Conservation (phyloP, 2,329 filamentous ascomycete species). For the Colletotrichum sp. region DNA sequence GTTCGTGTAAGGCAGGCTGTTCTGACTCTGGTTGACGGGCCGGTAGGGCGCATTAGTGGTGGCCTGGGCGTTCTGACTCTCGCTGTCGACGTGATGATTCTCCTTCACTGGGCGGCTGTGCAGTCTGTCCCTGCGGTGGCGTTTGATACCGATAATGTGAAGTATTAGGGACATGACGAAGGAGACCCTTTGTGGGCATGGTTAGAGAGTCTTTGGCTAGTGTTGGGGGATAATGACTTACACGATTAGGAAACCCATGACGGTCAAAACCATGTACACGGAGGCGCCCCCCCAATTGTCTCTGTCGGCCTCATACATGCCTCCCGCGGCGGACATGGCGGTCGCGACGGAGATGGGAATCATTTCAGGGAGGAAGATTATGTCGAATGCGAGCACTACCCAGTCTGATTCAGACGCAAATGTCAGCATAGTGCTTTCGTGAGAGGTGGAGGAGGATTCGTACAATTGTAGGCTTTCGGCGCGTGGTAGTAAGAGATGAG, state of each 20-base stretch:
- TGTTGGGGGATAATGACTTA: conserved; percentile 31
- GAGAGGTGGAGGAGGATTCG: not conserved
- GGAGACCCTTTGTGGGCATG: conserved; percentile 37
- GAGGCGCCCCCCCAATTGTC: too few relatives aligned
- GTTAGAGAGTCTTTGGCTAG: not conserved
- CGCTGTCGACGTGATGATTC: conserved; percentile 18
- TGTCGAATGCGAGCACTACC: conserved; percentile 56
- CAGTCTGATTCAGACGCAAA: conserved; percentile 38
- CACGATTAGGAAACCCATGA: conserved; percentile 48
- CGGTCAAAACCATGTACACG: conserved; percentile 34
- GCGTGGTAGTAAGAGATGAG: conserved; percentile 46
- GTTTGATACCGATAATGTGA: conserved; percentile 44
- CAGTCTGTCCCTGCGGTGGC: conserved; percentile 48
- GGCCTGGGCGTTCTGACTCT: conserved; percentile 24
- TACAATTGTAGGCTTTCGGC: conserved; percentile 49
- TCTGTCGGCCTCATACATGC: too few relatives aligned
- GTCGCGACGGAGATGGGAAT: not conserved
- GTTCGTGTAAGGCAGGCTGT: not conserved
- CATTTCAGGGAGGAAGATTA: conserved; percentile 20
- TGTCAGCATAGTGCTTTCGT: not conserved
- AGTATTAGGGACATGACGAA: conserved; percentile 46
- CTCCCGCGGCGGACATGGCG: too few relatives aligned
- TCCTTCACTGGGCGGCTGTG: conserved; percentile 31
- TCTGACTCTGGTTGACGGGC: not conserved
- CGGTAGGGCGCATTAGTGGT: not conserved